Conservation (phyloP, 1,284 basidiomycete species). For the Ustilago sp. region DNA sequence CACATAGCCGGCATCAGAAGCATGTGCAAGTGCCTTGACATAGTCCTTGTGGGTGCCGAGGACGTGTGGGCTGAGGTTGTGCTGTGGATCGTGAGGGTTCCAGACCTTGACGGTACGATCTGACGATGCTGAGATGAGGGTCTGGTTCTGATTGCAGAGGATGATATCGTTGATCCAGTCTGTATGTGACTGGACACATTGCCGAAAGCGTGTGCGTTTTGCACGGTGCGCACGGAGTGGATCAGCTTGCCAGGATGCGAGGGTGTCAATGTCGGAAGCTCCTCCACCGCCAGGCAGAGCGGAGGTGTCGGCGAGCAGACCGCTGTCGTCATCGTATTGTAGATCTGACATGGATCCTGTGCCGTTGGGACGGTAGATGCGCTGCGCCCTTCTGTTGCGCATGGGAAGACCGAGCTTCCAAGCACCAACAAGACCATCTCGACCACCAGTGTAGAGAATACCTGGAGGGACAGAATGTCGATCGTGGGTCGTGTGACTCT, state of each 20-base stretch:
- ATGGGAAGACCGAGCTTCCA: slow-evolving; percentile 88
- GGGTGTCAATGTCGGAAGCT: slow-evolving; percentile 15
- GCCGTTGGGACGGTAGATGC: slow-evolving; percentile 13
- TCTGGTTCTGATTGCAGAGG: slow-evolving; percentile 92
- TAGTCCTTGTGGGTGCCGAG: slow-evolving; percentile 93
- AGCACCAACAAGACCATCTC: slow-evolving; percentile 89
- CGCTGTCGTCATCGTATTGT: slow-evolving; percentile 24
- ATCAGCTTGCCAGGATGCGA: slow-evolving; percentile 52
- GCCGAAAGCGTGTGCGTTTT: slow-evolving; percentile 42
- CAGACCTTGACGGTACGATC: slow-evolving; percentile 95
- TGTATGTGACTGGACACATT: slow-evolving; percentile 71
- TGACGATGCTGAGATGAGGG: slow-evolving; percentile 92
- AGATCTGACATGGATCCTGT: slow-evolving; percentile 12
- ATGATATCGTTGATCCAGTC: slow-evolving; percentile 98
- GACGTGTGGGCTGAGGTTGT: slow-evolving; percentile 75
- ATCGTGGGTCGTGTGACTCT: not conserved
- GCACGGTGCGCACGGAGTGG: slow-evolving; percentile 32
- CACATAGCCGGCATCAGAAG: slow-evolving; percentile 56
- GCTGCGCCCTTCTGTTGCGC: slow-evolving; percentile 63
- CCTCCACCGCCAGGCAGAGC: slow-evolving; percentile 10
- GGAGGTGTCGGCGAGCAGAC: slow-evolving; percentile 33
- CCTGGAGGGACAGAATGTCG: slow-evolving; percentile 76
- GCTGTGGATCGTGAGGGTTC: slow-evolving; percentile 80
- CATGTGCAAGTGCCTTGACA: slow-evolving; percentile 77
- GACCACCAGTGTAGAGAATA: slow-evolving; percentile 90